A percentile compares a stretch with the other conserved stretches of the same genome.
Conservation (phyloP, 208 protist genomes). For the Trypanosoma vivax region DNA sequence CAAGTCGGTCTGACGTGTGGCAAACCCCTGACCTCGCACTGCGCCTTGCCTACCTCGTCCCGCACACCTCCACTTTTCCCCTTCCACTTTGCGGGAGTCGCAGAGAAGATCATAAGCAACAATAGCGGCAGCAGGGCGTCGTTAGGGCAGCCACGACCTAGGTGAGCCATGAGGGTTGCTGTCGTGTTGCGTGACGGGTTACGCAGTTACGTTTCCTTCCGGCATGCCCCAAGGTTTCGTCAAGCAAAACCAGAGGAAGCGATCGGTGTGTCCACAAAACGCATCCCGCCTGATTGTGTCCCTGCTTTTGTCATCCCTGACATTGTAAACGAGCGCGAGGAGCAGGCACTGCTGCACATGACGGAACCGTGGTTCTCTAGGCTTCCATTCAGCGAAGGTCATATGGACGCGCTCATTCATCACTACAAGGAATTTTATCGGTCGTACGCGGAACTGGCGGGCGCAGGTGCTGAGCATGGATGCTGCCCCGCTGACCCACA, state of each 20-base stretch:
- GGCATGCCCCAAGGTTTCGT: slow-evolving; percentile 60
- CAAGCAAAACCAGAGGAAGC: slow-evolving; percentile 52
- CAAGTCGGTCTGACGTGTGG: no score
- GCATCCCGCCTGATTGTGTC: slow-evolving; percentile 56
- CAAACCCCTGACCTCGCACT: no score
- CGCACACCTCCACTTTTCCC: no score
- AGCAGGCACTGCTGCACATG: slow-evolving; percentile 50
- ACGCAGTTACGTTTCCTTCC: slow-evolving; percentile 48
- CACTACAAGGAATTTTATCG: slow-evolving; percentile 88
- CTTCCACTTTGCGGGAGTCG: no score
- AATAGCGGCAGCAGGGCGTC: no score
- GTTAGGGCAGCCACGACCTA: neutral
- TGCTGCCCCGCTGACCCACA: slow-evolving; percentile 2
- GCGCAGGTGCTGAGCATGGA: slow-evolving; percentile 2
- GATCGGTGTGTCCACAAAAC: slow-evolving; percentile 61
- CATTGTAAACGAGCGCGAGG: slow-evolving; percentile 57
- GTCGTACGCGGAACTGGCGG: slow-evolving; percentile 46
- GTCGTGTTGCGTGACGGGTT: slow-evolving; percentile 2
- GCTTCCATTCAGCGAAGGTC: slow-evolving; percentile 60
- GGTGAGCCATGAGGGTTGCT: neutral
- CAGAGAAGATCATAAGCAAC: no score
- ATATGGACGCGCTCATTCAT: slow-evolving; percentile 77
- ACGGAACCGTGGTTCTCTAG: slow-evolving; percentile 67
- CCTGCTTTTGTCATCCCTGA: slow-evolving; percentile 72
- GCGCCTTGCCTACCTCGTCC: no score